phyloP scores from a whole-genome alignment of 371 early-diverging fungal species.

The Mucor saturninus region DNA sequence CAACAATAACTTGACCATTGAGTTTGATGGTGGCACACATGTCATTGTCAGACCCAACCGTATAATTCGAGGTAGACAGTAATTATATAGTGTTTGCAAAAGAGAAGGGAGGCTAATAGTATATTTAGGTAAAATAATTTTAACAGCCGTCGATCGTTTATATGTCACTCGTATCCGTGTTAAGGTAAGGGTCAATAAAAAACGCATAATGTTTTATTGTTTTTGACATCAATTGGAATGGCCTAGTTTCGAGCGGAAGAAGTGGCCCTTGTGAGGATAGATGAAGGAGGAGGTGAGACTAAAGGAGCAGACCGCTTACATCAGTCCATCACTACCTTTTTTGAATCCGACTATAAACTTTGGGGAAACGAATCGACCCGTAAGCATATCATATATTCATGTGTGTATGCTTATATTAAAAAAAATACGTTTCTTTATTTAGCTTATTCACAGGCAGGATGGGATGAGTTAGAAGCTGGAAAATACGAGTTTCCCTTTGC shows the following conservation, averaged over 20 bases:
- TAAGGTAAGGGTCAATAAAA: constrained; percentile 30
- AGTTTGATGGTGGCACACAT: constrained; percentile 48
- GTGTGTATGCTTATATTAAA: too few species aligned
- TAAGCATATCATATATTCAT: constrained; percentile 9
- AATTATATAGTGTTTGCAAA: too few species aligned
- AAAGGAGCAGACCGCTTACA: constrained; percentile 31
- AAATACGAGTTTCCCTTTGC: constrained; percentile 64
- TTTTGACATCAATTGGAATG: too few species aligned
- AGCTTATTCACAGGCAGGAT: constrained; percentile 56
- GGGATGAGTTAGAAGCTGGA: constrained; percentile 61
- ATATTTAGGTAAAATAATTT: constrained; percentile 34
- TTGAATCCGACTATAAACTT: constrained; percentile 37
- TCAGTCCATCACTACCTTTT: constrained; percentile 44
- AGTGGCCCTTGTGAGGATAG: constrained; percentile 32
- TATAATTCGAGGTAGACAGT: constrained; percentile 46
- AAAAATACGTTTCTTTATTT: constrained; percentile 4
- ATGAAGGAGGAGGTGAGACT: constrained; percentile 25
- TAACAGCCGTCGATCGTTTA: constrained; percentile 33
- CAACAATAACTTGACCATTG: constrained; percentile 25
- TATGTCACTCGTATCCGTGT: constrained; percentile 43
- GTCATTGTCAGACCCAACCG: constrained; percentile 50
- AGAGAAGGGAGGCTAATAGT: background rate
- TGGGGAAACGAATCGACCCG: constrained; percentile 44
- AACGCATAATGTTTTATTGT: background rate
- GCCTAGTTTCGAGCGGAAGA: constrained; percentile 58